A percentile compares a stretch with the other conserved stretches of the same genome.
These are phyloP conservation scores for Psilocybe sp. DNA, from an alignment of 768 basidiomycete genomes.

Conservation along the genomic window DNA sequence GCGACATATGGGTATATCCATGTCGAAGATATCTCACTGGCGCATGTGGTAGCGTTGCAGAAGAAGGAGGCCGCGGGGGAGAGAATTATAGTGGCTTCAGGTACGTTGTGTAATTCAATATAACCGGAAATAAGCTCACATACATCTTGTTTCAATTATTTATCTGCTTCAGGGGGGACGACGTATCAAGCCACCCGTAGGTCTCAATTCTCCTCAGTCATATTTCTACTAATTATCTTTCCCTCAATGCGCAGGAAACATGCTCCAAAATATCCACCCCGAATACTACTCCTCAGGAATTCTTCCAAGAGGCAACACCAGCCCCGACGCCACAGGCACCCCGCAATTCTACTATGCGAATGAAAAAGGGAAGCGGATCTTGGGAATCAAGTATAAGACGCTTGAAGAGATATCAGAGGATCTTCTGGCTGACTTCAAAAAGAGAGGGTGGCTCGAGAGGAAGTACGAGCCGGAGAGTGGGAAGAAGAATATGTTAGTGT, in stretches of 20 bases:
- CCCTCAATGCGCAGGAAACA: too few relatives aligned
- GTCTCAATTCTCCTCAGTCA: neutral
- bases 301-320: conserved; percentile 27
- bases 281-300: neutral
- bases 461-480: too few relatives aligned
- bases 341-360: conserved; percentile 23
- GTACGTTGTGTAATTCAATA: conserved; percentile 12
- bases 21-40: conserved; percentile 55
- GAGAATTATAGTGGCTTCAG: conserved; percentile 47
- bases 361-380: conserved; percentile 24
- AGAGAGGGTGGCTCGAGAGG: conserved; percentile 22
- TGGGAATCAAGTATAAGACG: conserved; percentile 29
- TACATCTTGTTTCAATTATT: conserved; percentile 11
- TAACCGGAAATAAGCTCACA: neutral
- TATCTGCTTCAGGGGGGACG: conserved; percentile 36
- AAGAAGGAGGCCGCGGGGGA: conserved; percentile 51
- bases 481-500: too few relatives aligned
- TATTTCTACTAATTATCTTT: too few relatives aligned
- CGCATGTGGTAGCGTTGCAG: conserved; percentile 50
- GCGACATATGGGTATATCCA: conserved; percentile 36
- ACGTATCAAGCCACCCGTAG: conserved; percentile 14
- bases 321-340: conserved; percentile 9
- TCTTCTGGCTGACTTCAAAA: conserved; percentile 27
- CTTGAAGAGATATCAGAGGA: conserved; percentile 29
- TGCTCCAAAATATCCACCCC: too few relatives aligned